Conservation (phyloP, 768 basidiomycete genomes). For the Mycena maculata region DNA sequence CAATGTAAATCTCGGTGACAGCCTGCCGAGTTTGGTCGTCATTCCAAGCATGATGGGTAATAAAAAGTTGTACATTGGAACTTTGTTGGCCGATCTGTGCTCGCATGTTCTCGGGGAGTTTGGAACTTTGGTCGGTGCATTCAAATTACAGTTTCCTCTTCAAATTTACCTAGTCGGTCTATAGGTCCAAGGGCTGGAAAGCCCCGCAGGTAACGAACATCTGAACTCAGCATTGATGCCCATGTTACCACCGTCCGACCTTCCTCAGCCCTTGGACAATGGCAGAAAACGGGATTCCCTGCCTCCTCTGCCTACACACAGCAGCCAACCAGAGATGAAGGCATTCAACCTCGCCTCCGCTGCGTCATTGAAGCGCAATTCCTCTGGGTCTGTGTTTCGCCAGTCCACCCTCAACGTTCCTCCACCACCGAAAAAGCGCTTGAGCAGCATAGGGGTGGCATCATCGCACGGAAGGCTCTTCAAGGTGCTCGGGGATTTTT, state of each 20-base stretch:
- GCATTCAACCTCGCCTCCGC: slow-evolving; percentile 51
- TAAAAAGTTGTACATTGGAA: slow-evolving; percentile 88
- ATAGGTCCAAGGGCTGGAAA: slow-evolving; percentile 84
- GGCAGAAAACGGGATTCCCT: slow-evolving; percentile 56
- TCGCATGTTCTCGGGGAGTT: slow-evolving; percentile 90
- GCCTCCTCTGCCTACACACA: slow-evolving; percentile 59
- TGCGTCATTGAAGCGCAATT: slow-evolving; percentile 64
- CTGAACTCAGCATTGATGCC: slow-evolving; percentile 79
- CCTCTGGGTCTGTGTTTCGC: slow-evolving; percentile 60
- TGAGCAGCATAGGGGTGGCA: slow-evolving; percentile 71
- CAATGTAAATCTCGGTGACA: slow-evolving; percentile 66
- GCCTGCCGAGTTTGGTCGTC: slow-evolving; percentile 72
- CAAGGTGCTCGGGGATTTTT: slow-evolving; percentile 91
- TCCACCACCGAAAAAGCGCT: slow-evolving; percentile 67
- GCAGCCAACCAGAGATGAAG: slow-evolving; percentile 67
- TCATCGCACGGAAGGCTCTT: slow-evolving; percentile 88
- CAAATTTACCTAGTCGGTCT: slow-evolving; percentile 20
- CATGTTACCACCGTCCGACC: slow-evolving; percentile 68
- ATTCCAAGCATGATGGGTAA: slow-evolving; percentile 91
- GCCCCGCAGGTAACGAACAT: slow-evolving; percentile 86
- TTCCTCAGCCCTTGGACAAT: slow-evolving; percentile 67
- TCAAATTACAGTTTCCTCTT: background rate
- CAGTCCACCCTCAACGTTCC: slow-evolving; percentile 63
- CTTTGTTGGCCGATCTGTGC: slow-evolving; percentile 88
- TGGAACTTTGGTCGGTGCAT: slow-evolving; percentile 76